Base-by-base conservation (phyloP, 495 filamentous ascomycete genomes). In the Aspergillus carlsbadensis region DNA sequence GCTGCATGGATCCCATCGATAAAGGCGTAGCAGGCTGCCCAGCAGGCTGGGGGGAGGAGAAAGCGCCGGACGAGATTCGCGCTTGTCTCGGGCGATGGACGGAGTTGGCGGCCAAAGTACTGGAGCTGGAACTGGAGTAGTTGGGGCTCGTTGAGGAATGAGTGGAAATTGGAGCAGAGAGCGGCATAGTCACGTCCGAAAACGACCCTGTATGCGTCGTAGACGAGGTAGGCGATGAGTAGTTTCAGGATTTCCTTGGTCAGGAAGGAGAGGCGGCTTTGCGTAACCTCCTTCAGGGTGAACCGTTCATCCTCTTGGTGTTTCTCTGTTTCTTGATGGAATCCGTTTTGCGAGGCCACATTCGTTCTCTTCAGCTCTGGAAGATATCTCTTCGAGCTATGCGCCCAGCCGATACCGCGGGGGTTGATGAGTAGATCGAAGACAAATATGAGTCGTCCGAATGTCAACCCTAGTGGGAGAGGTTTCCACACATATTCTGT, bases 371-470 rank as follows among this genome's bases (percentile, higher is more conserved):
- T 33, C 18, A 50, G 20, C 10, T 11, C 1, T 14, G 54, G 62
- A 17, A 56, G 47, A 40, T 64, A 64, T 15, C 45, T 49, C 41
- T 20, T 29, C 4, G 62, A 56, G 8, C 62, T 54, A 22, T 64
- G 44, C 18, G 35, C 60, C 62, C 62, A 64, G 11, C 62, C 62
- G 24, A 64, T 58, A 13, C 44, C 54, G 34, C 62, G 58, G 6
- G 58, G 62, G 43, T 61, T 64, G 34, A 49, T 29, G 10, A 61
- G 24, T 10, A 64, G 52, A 35, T 64, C 55, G 5, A 41, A 61
- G 13, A 58, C 41, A 8, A 33, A 58, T 14, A 52, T 21, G 2
- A 64, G 43, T 4, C 62, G 54, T 18, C 11, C 10, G 3, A 22
- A 47, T 13, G 54, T 56, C 17, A 58, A 45, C 2, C 58, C 41